Evolutionary conservation across 1,284 basidiomycete genomes (phyloP).

Genomic region (Microbotryomycetes sp.): DNA sequence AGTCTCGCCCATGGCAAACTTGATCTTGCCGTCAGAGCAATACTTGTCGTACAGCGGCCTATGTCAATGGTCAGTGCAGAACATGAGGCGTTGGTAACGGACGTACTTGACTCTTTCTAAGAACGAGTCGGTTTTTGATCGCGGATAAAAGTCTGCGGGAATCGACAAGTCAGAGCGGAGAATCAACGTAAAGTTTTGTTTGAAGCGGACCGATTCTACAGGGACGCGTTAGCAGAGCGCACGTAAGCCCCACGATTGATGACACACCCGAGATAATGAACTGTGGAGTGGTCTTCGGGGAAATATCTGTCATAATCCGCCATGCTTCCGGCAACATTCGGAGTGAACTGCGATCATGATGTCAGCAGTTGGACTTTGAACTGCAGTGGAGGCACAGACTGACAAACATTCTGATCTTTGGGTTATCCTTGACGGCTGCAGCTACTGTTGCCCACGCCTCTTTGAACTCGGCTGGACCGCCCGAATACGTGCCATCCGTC

Average conservation of each 20-base stretch:
- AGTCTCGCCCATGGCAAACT: neutral
- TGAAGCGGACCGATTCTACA: too few relatives aligned
- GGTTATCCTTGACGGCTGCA: neutral
- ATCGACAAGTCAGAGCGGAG: neutral
- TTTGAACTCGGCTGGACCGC: neutral
- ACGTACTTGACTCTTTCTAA: neutral
- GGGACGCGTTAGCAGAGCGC: too few relatives aligned
- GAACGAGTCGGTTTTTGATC: neutral
- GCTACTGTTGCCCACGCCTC: neutral
- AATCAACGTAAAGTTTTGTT: too few relatives aligned
- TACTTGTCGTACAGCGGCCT: neutral
- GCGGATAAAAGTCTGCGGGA: neutral
- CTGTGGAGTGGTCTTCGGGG: neutral
- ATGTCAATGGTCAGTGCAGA: neutral
- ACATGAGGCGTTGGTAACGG: neutral
- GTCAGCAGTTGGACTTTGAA: neutral
- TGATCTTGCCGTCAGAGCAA: neutral
- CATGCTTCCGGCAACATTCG: neutral
- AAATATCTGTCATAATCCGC: neutral
- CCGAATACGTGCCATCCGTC: neutral
- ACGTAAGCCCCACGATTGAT: too few relatives aligned
- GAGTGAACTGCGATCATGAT: neutral
- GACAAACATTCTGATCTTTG: neutral
- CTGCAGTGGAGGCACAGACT: too few relatives aligned
- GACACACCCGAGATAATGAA: conserved; percentile 6